Evolutionary conservation across 306 rosid genomes (phyloP), one percentile per base, ranked within the genome.

Genomic region (Cucurbita pepo): DNA sequence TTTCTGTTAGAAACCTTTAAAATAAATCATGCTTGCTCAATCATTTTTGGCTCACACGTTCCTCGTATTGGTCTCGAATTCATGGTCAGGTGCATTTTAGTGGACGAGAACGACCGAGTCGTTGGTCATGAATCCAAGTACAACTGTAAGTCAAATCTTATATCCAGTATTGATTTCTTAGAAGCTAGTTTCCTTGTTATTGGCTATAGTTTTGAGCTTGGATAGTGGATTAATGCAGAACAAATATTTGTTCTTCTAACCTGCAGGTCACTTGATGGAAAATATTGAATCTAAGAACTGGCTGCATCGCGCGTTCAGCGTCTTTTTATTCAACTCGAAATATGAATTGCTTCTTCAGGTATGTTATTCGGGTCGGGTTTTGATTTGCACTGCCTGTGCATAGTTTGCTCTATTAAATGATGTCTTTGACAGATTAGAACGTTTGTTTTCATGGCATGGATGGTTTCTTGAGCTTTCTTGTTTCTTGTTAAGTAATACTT

Each of bases 301-400:
- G 92, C 86, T 95, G 47, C 99, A 95, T 73, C 84, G 97, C 69
- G 97, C 99, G 79, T 95, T 95, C 83, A 95, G 99, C 55, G 99
- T 95, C 69, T 95, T 95, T 81, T 76, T 95, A 78, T 95, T 95
- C 75, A 95, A 95, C 91, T 79, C 97, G 57, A 95, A 95, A 80
- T 82, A 81, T 62, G 96, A 95, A 85, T 72, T 95, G 84, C 97
- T 95, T 79, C 97, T 95, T 77, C 99, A 95, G 99, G 99, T 95
- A 81, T 12, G 77, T 48, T 9, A 16, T 73, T 72, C 18, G n/a
- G 64, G 13, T 77, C 56, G 62, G 59, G 72, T 18, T 34, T 41
- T 15, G 37, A 48, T 30, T 73, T 4, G 1, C 54, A 7, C 41
- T 36, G 25, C 12, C 12, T 47, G 22, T 22, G 15, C 4, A 21